phyloP scores from a whole-genome alignment of 2,329 filamentous ascomycete species.

The Venturia carpophila region DNA sequence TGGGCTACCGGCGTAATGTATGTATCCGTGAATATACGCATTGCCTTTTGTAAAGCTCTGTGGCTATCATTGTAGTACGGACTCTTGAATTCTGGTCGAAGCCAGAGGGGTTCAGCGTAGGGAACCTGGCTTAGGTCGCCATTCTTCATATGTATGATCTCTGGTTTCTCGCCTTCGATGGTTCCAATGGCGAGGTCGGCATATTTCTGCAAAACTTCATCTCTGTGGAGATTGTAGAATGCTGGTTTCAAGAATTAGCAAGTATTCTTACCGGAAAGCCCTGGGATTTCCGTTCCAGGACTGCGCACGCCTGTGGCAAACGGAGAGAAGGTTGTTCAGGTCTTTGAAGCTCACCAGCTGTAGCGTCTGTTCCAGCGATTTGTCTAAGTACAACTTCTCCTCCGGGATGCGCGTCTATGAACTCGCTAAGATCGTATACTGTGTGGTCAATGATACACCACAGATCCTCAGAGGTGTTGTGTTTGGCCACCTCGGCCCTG shows the following conservation, averaged over 20 bases:
- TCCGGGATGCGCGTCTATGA: slow-evolving; percentile 76
- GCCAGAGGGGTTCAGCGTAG: slow-evolving; percentile 79
- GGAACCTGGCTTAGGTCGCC: slow-evolving; percentile 71
- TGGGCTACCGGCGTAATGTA: slow-evolving; percentile 67
- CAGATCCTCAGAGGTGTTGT: slow-evolving; percentile 66
- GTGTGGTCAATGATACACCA: slow-evolving; percentile 83
- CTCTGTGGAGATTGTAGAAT: slow-evolving; percentile 88
- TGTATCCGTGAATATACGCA: slow-evolving; percentile 64
- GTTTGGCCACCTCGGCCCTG: slow-evolving; percentile 59
- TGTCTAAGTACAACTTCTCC: slow-evolving; percentile 73
- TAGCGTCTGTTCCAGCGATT: slow-evolving; percentile 74
- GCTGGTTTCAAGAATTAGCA: slow-evolving; percentile 31
- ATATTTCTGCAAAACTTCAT: slow-evolving; percentile 83
- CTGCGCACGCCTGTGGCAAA: background rate
- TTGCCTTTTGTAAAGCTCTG: slow-evolving; percentile 56
- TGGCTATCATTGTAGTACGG: slow-evolving; percentile 78
- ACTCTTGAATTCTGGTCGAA: slow-evolving; percentile 65
- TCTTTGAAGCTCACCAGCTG: slow-evolving; percentile 27
- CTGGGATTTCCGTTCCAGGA: background rate
- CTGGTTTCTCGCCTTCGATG: slow-evolving; percentile 63
- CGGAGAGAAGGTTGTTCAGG: slow-evolving; percentile 19
- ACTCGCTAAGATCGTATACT: slow-evolving; percentile 81
- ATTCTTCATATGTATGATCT: slow-evolving; percentile 59
- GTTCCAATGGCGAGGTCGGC: slow-evolving; percentile 65
- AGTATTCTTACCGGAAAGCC: slow-evolving; percentile 22